Base-by-base conservation (phyloP, 2,329 filamentous ascomycete genomes). In the Pseudocercospora macadamiae region DNA sequence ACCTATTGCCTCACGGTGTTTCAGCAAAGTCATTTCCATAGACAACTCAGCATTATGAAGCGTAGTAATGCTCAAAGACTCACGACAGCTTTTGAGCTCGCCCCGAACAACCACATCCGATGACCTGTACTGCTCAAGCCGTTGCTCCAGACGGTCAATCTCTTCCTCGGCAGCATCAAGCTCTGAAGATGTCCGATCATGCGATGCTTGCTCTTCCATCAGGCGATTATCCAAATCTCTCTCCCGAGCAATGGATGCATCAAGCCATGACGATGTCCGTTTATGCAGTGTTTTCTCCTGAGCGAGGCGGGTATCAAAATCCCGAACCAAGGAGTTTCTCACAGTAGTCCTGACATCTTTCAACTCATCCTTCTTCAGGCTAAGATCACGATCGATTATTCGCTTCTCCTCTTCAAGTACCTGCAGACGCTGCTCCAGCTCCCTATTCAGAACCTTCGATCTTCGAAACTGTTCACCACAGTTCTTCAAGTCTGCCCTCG, bases 161-260 rank as follows among this genome's bases (percentile, higher is more conserved):
- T 49, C 47, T 9, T 49, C 47, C 16, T 49, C 47, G 5, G 47
- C 47, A 3, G 47, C 47, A 18, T 49, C 47, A 18, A 28, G 28
- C n/a, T 49, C 47, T 21, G 47, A 12, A 18, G 14, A 21, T 18
- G 12, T 49, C 26, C 25, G 14, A 5, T 45, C 39, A 21, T 16
- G 34, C 7, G 34, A 8, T 5, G 16, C 5, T 39, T 5, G n/a
- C 8, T 14, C n/a, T 39, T 23, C 23, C 3, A 28, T 32, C 6
- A 6, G 28, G 28, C 28, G 6, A 32, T 6, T 7, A 12, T 7
- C 28, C 12, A 12, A 12, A 7, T 32, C 28, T 32, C 6, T 7
- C 28, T 32, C 19, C 21, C 42, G 19, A 47, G 42, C 42, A 47
- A 19, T 12, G n/a, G 18, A 47, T 21, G n/a, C n/a, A n/a, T n/a